Conservation (phyloP, 768 basidiomycete genomes). For the Panaeolus cyanescens region DNA sequence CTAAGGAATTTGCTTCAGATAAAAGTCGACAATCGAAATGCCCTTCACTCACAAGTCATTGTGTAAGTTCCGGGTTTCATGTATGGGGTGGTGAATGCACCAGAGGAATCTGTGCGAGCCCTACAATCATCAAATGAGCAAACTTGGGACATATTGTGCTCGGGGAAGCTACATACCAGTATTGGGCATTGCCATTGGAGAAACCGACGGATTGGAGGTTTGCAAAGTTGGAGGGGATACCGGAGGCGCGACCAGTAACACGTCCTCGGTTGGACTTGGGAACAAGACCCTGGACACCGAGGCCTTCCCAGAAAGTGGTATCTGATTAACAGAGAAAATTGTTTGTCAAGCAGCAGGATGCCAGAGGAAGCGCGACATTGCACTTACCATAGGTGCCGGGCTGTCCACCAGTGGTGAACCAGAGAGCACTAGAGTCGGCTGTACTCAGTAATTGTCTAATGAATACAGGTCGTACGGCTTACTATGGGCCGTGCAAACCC, state of each 20-base stretch:
- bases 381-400: constrained; percentile 29
- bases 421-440: constrained; percentile 39
- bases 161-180: constrained; percentile 23
- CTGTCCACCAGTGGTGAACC: constrained; percentile 34
- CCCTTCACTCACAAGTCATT: constrained; percentile 31
- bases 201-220: constrained; percentile 26
- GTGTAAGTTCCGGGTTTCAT: constrained; percentile 50
- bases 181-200: constrained; percentile 30
- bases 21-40: background rate
- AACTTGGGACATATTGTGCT: background rate
- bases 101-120: constrained; percentile 30
- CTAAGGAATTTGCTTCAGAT: constrained; percentile 11
- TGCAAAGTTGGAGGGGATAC: constrained; percentile 21
- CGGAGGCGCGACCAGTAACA: constrained; percentile 30
- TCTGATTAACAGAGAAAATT: constrained; percentile 12
- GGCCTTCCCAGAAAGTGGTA: constrained; percentile 30
- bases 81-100: constrained; percentile 35
- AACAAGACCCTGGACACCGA: constrained; percentile 24
- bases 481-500: constrained; percentile 38
- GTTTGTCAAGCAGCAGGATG: background rate
- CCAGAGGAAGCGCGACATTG: background rate
- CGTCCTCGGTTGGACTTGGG: constrained; percentile 25
- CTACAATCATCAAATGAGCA: constrained; percentile 11
- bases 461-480: constrained; percentile 1
- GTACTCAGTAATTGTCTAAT: too few relatives aligned